A percentile compares a stretch with the other conserved stretches of the same genome.
Evolutionary conservation across 2,329 filamentous ascomycete genomes (phyloP).

Genomic region (Pyricularia pennisetigena): DNA sequence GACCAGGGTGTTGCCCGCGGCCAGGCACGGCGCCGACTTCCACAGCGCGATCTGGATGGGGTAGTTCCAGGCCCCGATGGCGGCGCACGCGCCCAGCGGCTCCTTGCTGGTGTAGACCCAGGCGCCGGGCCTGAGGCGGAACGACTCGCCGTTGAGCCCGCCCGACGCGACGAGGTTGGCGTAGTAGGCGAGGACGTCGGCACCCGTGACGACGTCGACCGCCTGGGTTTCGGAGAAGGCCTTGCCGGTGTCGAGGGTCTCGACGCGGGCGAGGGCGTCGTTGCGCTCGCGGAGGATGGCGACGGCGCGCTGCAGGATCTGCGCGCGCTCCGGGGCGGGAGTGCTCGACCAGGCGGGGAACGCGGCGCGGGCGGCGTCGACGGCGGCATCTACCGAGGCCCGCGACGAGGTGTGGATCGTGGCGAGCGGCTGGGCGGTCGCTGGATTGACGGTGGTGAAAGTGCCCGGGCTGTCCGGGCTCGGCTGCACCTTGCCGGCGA

Average conservation of each 20-base stretch:
- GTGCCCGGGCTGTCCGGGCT: slow-evolving; percentile 48
- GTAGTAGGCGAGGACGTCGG: slow-evolving; percentile 57
- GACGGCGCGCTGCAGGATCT: slow-evolving; percentile 70
- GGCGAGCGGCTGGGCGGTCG: slow-evolving; percentile 58
- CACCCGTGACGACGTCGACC: slow-evolving; percentile 70
- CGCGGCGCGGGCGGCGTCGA: slow-evolving; percentile 59
- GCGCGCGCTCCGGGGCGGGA: slow-evolving; percentile 62
- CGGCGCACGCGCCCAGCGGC: slow-evolving; percentile 54
- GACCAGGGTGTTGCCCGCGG: slow-evolving; percentile 43
- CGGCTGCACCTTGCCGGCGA: slow-evolving; percentile 59
- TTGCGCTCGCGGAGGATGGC: slow-evolving; percentile 65
- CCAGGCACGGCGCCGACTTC: slow-evolving; percentile 56
- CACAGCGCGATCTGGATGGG: slow-evolving; percentile 58
- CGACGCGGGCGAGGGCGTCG: slow-evolving; percentile 66
- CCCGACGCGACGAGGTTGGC: slow-evolving; percentile 58
- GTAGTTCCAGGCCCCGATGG: slow-evolving; percentile 61
- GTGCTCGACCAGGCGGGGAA: slow-evolving; percentile 71
- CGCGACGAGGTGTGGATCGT: slow-evolving; percentile 62
- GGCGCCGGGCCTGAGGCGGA: slow-evolving; percentile 49
- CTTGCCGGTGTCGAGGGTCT: slow-evolving; percentile 82
- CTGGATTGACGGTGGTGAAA: slow-evolving; percentile 67
- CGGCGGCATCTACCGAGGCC: slow-evolving; percentile 59
- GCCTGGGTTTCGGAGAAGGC: slow-evolving; percentile 75
- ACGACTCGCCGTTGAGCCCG: slow-evolving; percentile 50
- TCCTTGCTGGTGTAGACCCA: slow-evolving; percentile 58